Percentiles rank a stretch among this genome's conserved stretches.
Evolutionary conservation across 306 rosid genomes (phyloP).

Genomic region (Acmispon strigosus): DNA sequence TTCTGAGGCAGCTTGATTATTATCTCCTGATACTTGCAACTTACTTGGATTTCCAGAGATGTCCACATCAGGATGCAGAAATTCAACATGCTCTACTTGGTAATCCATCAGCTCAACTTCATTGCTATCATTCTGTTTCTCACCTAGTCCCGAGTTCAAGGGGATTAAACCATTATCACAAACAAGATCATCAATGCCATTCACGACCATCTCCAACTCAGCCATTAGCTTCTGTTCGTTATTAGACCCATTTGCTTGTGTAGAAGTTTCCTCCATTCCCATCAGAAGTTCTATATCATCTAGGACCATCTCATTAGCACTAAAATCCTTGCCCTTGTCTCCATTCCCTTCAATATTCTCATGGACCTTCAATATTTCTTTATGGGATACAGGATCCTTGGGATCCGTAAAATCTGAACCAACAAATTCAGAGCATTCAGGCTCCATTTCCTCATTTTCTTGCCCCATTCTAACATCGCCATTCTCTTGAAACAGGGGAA

Average conservation of each 20-base stretch:
- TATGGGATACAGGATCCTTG: background rate
- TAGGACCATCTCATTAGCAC: background rate
- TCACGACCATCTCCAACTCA: conserved; percentile 30
- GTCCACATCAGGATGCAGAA: conserved; percentile 1
- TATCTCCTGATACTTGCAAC: conserved; percentile 5
- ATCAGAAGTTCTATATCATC: conserved; percentile 19
- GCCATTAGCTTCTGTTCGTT: conserved; percentile 20
- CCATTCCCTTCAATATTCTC: conserved; percentile 21
- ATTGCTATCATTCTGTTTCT: conserved; percentile 16
- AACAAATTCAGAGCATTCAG: background rate
- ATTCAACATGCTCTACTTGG: conserved; percentile 25
- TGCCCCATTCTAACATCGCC: conserved; percentile 20
- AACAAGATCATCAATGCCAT: conserved; percentile 34
- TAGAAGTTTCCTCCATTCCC: conserved; percentile 22
- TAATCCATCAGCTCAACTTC: conserved; percentile 30
- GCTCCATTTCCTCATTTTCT: conserved; percentile 22
- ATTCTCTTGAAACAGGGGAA: conserved; percentile 25
- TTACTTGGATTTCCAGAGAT: conserved; percentile 11
- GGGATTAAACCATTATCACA: conserved; percentile 18
- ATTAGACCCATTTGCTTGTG: conserved; percentile 9
- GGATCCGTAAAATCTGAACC: conserved; percentile 10
- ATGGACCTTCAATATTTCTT: conserved; percentile 9
- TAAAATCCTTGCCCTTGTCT: background rate
- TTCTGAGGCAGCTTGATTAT: conserved; percentile 20
- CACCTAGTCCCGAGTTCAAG: background rate